Evolutionary conservation across 805 yeast genomes (phyloP).

Genomic region (Candida pseudofarinosa): DNA sequence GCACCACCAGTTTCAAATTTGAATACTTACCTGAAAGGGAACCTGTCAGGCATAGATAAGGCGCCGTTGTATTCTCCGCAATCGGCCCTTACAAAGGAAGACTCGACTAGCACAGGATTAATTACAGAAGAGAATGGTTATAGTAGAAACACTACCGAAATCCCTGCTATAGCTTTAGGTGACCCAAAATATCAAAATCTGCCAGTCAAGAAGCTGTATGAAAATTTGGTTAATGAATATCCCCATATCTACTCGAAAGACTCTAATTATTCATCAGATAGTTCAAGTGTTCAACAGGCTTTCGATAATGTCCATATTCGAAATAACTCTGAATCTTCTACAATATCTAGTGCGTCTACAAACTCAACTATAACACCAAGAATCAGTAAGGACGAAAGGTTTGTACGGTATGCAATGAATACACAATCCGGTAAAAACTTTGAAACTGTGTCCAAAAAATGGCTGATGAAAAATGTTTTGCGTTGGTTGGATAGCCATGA

Average conservation of each 20-base stretch:
- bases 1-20: no score
- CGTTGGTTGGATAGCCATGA: constrained; percentile 66
- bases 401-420: constrained; percentile 40
- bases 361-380: constrained; percentile 19
- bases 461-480: constrained; percentile 68
- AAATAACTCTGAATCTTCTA: constrained; percentile 34
- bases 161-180: background rate
- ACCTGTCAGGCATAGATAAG: no score
- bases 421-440: constrained; percentile 21
- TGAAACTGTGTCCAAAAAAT: constrained; percentile 48
- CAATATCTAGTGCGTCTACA: constrained; percentile 26
- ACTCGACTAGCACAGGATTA: background rate
- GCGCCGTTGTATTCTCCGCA: background rate
- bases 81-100: background rate
- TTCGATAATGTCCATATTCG: constrained; percentile 18
- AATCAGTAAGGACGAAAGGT: constrained; percentile 33
- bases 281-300: background rate
- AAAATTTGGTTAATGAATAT: background rate
- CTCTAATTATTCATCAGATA: background rate
- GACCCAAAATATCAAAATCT: background rate
- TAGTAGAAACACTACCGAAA: background rate
- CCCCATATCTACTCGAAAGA: background rate
- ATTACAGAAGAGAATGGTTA: background rate
- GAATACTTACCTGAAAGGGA: no score
- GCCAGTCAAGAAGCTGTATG: background rate